Percentiles rank a stretch among this genome's conserved stretches.
Evolutionary conservation across 129 eudicot species (phyloP).

Genomic region (Lonicera japonica): DNA sequence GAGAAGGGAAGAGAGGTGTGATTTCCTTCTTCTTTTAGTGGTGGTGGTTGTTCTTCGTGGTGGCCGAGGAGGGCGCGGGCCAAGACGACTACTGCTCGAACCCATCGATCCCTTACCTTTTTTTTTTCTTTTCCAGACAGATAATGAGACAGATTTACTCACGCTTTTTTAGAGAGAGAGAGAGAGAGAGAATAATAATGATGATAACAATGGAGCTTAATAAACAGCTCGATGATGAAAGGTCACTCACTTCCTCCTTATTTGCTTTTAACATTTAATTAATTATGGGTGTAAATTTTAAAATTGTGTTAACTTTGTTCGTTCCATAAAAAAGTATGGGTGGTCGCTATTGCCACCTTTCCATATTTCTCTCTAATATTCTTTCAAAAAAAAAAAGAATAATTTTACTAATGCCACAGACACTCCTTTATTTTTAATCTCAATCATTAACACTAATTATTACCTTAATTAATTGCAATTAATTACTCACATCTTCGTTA

Average conservation of each 20-base stretch:
- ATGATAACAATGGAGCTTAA: neutral
- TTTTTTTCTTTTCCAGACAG: neutral
- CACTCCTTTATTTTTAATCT: too few relatives aligned
- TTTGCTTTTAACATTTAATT: too few relatives aligned
- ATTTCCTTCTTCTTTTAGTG: constrained; percentile 8
- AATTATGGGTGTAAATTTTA: too few relatives aligned
- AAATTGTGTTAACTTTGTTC: too few relatives aligned
- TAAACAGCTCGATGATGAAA: neutral
- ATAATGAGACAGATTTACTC: neutral
- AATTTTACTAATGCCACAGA: too few relatives aligned
- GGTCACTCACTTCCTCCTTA: neutral
- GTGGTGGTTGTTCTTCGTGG: constrained; percentile 1
- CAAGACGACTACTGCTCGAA: constrained; percentile 15
- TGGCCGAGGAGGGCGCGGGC: constrained; percentile 20
- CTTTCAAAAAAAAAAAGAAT: too few relatives aligned
- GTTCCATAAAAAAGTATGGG: too few relatives aligned
- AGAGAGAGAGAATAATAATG: neutral
- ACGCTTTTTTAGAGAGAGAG: constrained; percentile 1
- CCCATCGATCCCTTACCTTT: constrained; percentile 27
- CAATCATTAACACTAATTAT: too few relatives aligned
- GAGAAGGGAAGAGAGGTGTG: constrained; percentile 28
- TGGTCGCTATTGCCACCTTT: too few relatives aligned
- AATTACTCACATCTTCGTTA: too few relatives aligned
- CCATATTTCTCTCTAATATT: too few relatives aligned
- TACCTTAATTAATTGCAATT: too few relatives aligned